Evolutionary conservation across 2,329 filamentous ascomycete genomes (phyloP), one percentile per base, ranked within the genome.

Genomic region (Chaetothyriales sp.): DNA sequence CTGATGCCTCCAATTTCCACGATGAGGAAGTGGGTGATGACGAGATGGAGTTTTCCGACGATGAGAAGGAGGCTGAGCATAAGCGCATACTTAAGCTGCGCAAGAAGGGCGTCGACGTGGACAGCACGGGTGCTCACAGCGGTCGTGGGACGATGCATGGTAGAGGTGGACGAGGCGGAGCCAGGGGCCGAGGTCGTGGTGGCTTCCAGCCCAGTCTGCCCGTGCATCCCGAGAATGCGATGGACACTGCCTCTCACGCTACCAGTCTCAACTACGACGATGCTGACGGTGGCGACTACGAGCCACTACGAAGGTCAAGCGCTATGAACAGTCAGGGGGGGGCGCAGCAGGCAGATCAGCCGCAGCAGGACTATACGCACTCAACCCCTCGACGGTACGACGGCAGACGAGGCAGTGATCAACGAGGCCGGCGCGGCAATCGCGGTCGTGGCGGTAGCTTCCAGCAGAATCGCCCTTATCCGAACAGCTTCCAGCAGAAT

Each of bases 11-110:
- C 49, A 97, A 97, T 65, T 77, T 95, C 51, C 85, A 95, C 67
- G 92, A 97, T 60, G 92, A 98, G 66, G 90, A 97, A 69, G 77
- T 89, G 6, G 81, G 72, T 15, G 83, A 85, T 29, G 86, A 94
- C 40, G 90, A 97, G 65, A 78, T 88, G 60, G 92, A 97, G 64
- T 97, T 97, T 66, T 95, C 90, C 0, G 92, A 98, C 60, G 92
- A 98, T 62, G 92, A 98, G 69, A 85, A 86, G 60, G 92, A 98
- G 68, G 84, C 85, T 6, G 86, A 89, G 61, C 81, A 88, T 65
- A 94, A 85, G 70, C 73, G 78, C 52, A 76, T 77, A 54, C 61
- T 80, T 49, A 89, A 89, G 68, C 76, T 81, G 56, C 83, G 83
- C 67, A 80, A 77, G 61, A 71, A 73, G 54, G 73, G 72, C 50